These are phyloP conservation scores for Podospora comata DNA, from an alignment of 495 filamentous ascomycete species.

Conservation along the genomic window DNA sequence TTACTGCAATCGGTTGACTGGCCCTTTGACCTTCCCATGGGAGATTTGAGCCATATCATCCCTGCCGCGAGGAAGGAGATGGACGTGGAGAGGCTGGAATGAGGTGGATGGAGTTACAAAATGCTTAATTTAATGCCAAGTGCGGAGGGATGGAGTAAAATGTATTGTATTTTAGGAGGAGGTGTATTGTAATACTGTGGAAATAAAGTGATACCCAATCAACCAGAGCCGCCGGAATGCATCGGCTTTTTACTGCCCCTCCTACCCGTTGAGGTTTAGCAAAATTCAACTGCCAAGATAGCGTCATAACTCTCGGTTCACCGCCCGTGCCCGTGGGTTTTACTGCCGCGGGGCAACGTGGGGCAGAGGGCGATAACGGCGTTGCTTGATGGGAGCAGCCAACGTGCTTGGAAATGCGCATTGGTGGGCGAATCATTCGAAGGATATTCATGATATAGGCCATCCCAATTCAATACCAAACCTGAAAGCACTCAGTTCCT, in stretches of 20 bases:
- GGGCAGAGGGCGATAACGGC: conserved; percentile 31
- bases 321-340: conserved; percentile 29
- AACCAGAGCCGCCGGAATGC: conserved; percentile 16
- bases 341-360: conserved; percentile 34
- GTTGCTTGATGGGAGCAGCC: background rate
- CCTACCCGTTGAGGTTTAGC: conserved; percentile 30
- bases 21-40: conserved; percentile 17
- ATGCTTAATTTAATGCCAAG: background rate
- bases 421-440: background rate
- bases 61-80: background rate
- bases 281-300: conserved; percentile 12
- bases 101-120: background rate
- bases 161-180: background rate
- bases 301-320: conserved; percentile 24
- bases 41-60: conserved; percentile 13
- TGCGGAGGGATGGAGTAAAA: background rate
- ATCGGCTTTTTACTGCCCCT: conserved; percentile 21
- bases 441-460: background rate
- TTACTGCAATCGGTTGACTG: conserved; percentile 17
- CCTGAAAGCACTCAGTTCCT: background rate
- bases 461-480: background rate
- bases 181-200: background rate
- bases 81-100: background rate
- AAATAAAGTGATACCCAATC: background rate
- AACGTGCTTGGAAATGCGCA: background rate